phyloP scores from a whole-genome alignment of 495 filamentous ascomycete species.

The Xylaria curta region DNA sequence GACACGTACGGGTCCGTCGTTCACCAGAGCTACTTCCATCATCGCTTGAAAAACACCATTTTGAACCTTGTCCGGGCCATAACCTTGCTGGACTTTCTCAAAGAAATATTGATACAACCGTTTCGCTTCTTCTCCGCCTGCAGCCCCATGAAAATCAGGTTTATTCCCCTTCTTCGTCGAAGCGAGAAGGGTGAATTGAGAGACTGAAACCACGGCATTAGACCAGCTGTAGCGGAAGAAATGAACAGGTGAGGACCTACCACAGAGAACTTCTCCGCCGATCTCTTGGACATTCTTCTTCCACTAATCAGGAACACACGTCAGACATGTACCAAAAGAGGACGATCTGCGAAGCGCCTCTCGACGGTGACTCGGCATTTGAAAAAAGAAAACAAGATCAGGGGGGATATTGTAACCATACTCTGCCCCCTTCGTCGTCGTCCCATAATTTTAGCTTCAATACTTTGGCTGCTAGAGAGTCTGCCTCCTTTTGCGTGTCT shows the following conservation, averaged over 20 bases:
- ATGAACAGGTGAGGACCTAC: constrained; percentile 55
- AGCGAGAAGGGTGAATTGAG: constrained; percentile 95
- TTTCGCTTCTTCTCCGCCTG: constrained; percentile 76
- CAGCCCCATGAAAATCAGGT: constrained; percentile 92
- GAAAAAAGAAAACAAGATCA: constrained; percentile 11
- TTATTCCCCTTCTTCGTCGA: constrained; percentile 93
- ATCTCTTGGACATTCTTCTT: constrained; percentile 87
- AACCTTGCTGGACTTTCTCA: constrained; percentile 72
- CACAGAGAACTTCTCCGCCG: constrained; percentile 86
- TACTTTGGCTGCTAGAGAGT: constrained; percentile 81
- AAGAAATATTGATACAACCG: constrained; percentile 84
- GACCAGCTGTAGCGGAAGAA: constrained; percentile 6
- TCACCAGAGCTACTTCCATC: constrained; percentile 96
- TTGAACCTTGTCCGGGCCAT: constrained; percentile 79
- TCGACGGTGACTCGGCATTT: not conserved
- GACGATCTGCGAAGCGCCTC: not conserved
- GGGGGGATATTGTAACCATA: constrained; percentile 43
- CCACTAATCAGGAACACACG: constrained; percentile 64
- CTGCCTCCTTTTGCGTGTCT: constrained; percentile 87
- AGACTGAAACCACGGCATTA: constrained; percentile 63
- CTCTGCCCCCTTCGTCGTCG: constrained; percentile 70
- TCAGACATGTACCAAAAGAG: constrained; percentile 26
- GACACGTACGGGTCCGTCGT: constrained; percentile 87
- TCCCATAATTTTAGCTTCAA: constrained; percentile 91
- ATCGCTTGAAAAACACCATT: constrained; percentile 97